Base-by-base conservation (phyloP, 768 basidiomycete species). In the Boletus subparvulus region DNA sequence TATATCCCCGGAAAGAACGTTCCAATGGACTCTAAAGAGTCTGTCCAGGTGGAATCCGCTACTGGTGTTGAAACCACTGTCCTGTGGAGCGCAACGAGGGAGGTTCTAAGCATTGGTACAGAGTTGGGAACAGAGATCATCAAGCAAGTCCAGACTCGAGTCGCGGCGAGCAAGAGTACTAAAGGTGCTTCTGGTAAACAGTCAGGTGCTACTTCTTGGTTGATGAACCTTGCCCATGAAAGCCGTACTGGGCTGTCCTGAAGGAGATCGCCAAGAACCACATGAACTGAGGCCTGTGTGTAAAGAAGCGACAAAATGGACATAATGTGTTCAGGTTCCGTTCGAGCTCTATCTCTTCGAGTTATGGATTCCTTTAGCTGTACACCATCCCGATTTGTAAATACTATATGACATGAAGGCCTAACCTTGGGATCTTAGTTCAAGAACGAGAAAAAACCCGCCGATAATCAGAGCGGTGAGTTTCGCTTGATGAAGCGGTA, bases 1-100 rank as follows among this genome's bases (percentile, higher is more conserved):
- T 80, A 72, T 53, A 65, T 72, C 47, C 72, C 71, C 24, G 63
- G 67, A 40, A 65, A 60, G 46, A 53, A 65, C 44, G 14, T 19
- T 40, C 37, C 50, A 17, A 52, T 17, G 21, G 52, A 63, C 33
- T 61, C 65, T 8, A 39, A 32, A 37, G 59, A 42, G 33, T 50
- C 56, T 50, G 42, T 24, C 16, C 55, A 62, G 13, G 50, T 59
- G 41, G 42, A 41, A 47, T 47, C 61, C 3, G 12, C 35, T 42
- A 35, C 48, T 12, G 3, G 37, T 30, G 17, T 54, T 11, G 40
- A 56, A 47, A 39, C 59, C 12, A 58, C 60, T 12, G 13, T 60
- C 10, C 7, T 59, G 13, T 60, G 62, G 70, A 56, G 58, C n/a
- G 30, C 54, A 28, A 58, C 66, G 21, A 62, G n/a, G 60, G 64